A percentile compares a stretch with the other conserved stretches of the same genome.
These are phyloP conservation scores for Ceratopteris richardii DNA, from an alignment of 75 land plant genomes.

Conservation along the genomic window DNA sequence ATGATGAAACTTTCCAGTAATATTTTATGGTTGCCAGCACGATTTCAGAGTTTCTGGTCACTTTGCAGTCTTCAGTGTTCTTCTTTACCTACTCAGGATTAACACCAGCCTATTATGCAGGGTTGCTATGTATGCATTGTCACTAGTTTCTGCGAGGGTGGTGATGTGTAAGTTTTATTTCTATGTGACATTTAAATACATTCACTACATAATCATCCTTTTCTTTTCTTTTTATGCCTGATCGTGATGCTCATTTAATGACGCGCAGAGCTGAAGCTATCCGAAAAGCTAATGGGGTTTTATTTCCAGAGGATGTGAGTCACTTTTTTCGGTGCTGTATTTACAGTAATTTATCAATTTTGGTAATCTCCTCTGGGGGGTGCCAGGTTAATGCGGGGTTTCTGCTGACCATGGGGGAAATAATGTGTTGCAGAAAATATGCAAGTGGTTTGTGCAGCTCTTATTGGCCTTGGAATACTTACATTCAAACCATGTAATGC, in stretches of 20 bases:
- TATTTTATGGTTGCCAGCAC: too few species aligned
- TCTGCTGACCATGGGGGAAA: too few species aligned
- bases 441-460: slow-evolving; percentile 65
- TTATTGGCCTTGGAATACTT: slow-evolving; percentile 62
- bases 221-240: not conserved
- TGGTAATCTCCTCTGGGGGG: too few species aligned
- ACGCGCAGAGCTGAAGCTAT: slow-evolving; percentile 29
- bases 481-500: slow-evolving; percentile 59
- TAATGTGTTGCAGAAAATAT: slow-evolving; percentile 41
- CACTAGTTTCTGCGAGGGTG: slow-evolving; percentile 42
- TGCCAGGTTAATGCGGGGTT: too few species aligned
- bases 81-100: too few species aligned
- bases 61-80: too few species aligned
- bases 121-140: slow-evolving; percentile 43
- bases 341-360: not conserved
- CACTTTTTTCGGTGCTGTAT: too few species aligned
- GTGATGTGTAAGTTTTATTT: slow-evolving; percentile 28
- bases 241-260: too few species aligned
- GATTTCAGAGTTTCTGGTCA: too few species aligned
- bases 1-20: too few species aligned
- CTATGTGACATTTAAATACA: not conserved
- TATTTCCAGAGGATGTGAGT: slow-evolving; percentile 33
- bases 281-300: slow-evolving; percentile 28
- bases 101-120: slow-evolving; percentile 12
- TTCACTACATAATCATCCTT: too few species aligned